Evolutionary conservation across 495 filamentous ascomycete species (phyloP), one percentile per base, ranked within the genome.

Genomic region (Podospora pseudocomata): DNA sequence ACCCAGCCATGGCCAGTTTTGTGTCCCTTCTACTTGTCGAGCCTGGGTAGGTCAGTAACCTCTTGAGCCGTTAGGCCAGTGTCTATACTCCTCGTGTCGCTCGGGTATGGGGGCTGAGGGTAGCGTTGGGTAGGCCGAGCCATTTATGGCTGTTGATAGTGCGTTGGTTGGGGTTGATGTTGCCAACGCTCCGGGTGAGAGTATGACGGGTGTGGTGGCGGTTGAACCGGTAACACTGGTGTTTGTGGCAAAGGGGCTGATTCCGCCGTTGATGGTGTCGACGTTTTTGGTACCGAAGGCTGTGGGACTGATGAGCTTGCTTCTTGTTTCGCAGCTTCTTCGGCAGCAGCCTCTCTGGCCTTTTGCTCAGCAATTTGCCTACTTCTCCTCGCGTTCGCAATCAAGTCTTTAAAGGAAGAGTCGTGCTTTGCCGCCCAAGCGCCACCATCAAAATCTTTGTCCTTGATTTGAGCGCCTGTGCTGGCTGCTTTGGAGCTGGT

Each of bases 381-480:
- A 28, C 70, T 69, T 64, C 32, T 70, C 64, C 69, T 74, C 23
- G 94, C 94, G 70, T 87, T 87, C 3, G 88, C 88, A 64, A 97
- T 92, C 62, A 97, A 74, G 34, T 86, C 81, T 59, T 87, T 86
- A 75, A 96, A 99, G 13, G 93, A 89, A 39, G 75, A 76, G 23
- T 86, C 86, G 80, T 99, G 89, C 64, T 80, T 89, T 18, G 78
- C 78, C 32, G 89, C 89, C 92, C 94, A 97, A 1, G 85, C 89
- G 0, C 82, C 82, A 4, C 87, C 87, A 79, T 97, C 90, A 71
- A 96, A 97, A 60, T 94, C 89, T 73, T 95, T 97, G 66, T 86
- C 85, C 82, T 91, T 92, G 68, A 81, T 82, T 69, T 82, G 79
- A 16, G 77, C 76, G 0, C 80, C 80, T 1, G 71, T 39, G 55